A percentile compares a stretch with the other conserved stretches of the same genome.
Evolutionary conservation across 1,284 basidiomycete species (phyloP).

Genomic region (Trichosporon sp.): DNA sequence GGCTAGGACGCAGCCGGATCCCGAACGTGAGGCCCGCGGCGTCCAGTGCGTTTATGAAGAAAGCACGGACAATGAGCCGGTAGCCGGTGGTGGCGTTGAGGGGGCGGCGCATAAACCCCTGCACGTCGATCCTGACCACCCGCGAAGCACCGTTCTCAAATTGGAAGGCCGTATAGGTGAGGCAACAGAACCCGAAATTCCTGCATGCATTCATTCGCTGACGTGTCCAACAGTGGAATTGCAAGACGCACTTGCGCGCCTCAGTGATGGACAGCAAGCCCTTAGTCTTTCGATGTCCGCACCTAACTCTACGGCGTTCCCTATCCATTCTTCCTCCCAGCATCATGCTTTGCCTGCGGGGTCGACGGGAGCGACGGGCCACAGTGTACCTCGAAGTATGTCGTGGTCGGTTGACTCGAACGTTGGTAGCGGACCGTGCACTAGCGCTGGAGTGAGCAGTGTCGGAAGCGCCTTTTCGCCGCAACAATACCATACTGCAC

Average conservation of each 20-base stretch:
- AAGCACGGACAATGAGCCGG: background rate
- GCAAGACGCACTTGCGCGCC: slow-evolving; percentile 11
- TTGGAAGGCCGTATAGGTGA: slow-evolving; percentile 36
- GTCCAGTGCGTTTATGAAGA: slow-evolving; percentile 36
- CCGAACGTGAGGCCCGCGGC: slow-evolving; percentile 30
- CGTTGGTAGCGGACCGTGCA: background rate
- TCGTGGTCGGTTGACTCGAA: background rate
- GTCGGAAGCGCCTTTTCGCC: background rate
- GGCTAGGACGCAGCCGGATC: slow-evolving; percentile 30
- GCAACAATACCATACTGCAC: background rate
- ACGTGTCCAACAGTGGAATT: slow-evolving; percentile 19
- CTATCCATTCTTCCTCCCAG: background rate
- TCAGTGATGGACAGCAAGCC: slow-evolving; percentile 4
- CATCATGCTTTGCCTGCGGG: background rate
- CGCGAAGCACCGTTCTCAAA: slow-evolving; percentile 16
- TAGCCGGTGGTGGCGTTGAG: background rate
- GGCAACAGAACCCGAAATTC: slow-evolving; percentile 5
- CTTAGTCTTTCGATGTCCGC: background rate
- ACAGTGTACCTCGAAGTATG: background rate
- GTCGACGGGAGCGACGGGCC: background rate
- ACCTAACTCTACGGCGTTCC: background rate
- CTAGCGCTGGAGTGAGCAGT: background rate
- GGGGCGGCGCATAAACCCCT: background rate
- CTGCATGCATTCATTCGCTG: background rate
- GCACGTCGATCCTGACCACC: slow-evolving; percentile 5